Base-by-base conservation (phyloP, 2,329 filamentous ascomycete species). In the Aphanoascus verrucosus region DNA sequence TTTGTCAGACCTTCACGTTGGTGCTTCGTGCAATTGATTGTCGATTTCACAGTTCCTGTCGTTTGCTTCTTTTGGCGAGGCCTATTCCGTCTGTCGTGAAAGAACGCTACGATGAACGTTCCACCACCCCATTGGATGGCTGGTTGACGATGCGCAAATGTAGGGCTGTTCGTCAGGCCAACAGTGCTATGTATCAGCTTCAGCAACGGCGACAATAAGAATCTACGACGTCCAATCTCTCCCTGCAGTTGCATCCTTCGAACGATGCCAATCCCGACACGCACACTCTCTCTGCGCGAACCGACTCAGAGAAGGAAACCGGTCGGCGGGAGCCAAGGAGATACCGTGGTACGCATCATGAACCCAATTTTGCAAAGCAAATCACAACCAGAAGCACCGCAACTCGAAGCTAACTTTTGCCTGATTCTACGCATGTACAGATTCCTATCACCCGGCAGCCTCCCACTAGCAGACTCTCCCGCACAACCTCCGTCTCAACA, bases 251-350 rank as follows among this genome's bases (percentile, higher is more conserved):
- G 14, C 17, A 20, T n/a, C 32, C 6, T n/a, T 12, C 45, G 11
- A 46, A 42, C 51, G 43, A 71, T 71, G 69, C 67, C 69, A 44
- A 69, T 70, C 41, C 69, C 69, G 15, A 70, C 67, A 32, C 67
- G 68, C 20, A 67, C 67, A 12, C 54, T 59, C 48, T 69, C 67
- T 17, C 58, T 67, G 44, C 66, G 66, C 37, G 67, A 68, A 34
- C 63, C 42, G 6, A n/a, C 50, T 14, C 55, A 56, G 49, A 49
- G 63, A 64, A 57, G 61, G 35, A 49, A 56, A 20, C 17, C 52
- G n/a, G 23, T 7, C 7, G 23, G 23, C 7, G 41, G 15, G 20
- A 28, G 56, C 23, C 52, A 53, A 65, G 56, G 49, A 65, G 56
- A 65, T 63, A 63, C 63, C 61, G 46, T 52, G 54, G 56, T 56